Percentiles rank a stretch among this genome's conserved stretches.
These are phyloP conservation scores for Leptographium lundbergii DNA, from an alignment of 2,329 filamentous ascomycete species.

Conservation along the genomic window DNA sequence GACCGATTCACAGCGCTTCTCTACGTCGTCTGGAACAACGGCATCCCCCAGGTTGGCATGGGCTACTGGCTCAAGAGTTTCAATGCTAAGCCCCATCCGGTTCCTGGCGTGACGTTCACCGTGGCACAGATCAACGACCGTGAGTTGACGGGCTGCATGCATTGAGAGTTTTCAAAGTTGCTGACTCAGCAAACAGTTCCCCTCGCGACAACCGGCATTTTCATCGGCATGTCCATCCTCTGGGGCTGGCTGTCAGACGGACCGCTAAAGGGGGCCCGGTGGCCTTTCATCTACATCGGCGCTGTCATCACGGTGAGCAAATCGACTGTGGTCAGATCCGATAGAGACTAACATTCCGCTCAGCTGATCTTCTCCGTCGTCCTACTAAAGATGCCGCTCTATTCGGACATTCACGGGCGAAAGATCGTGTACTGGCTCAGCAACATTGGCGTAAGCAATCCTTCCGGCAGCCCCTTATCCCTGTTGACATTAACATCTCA, in stretches of 20 bases:
- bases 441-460: conserved; percentile 18
- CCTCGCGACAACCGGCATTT: conserved; percentile 17
- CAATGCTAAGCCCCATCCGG: conserved; percentile 20
- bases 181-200: conserved; percentile 12
- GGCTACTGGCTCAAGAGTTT: conserved; percentile 30
- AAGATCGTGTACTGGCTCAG: conserved; percentile 25
- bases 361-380: conserved; percentile 20
- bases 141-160: conserved; percentile 9
- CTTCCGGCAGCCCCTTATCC: not conserved
- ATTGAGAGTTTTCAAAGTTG: not conserved
- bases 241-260: conserved; percentile 27
- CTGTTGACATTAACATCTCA: not conserved
- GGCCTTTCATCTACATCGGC: conserved; percentile 25
- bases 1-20: conserved; percentile 7
- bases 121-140: conserved; percentile 23
- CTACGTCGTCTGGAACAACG: conserved; percentile 28
- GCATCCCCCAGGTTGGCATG: conserved; percentile 21
- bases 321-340: conserved; percentile 3
- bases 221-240: conserved; percentile 21
- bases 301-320: conserved; percentile 19
- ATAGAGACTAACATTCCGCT: not conserved
- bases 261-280: conserved; percentile 19
- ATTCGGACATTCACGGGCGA: conserved; percentile 21
- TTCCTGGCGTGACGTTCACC: conserved; percentile 21
- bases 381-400: conserved; percentile 23